These are phyloP conservation scores for Colletotrichum tropicale DNA, from an alignment of 2,329 filamentous ascomycete species.

Conservation along the genomic window DNA sequence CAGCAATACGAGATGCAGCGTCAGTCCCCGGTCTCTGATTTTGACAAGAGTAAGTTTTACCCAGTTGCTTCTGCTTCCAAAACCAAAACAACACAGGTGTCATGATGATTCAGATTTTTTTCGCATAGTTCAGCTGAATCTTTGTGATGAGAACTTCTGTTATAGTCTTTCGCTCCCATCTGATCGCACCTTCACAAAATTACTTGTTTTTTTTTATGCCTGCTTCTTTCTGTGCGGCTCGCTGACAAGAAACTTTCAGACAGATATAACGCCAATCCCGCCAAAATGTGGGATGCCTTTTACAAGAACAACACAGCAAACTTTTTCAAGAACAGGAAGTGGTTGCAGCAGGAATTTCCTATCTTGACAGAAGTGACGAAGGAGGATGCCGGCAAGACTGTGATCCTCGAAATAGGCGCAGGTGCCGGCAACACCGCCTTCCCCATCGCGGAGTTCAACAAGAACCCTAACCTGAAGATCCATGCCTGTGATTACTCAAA, in stretches of 20 bases:
- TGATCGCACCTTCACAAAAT: conserved; percentile 47
- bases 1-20: conserved; percentile 86
- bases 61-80: background rate
- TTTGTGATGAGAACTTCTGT: conserved; percentile 58
- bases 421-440: conserved; percentile 97
- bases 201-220: conserved; percentile 4
- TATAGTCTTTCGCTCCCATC: conserved; percentile 78
- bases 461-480: conserved; percentile 80
- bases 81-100: conserved; percentile 23
- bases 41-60: conserved; percentile 75
- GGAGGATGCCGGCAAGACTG: conserved; percentile 70
- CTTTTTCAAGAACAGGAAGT: conserved; percentile 99
- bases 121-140: conserved; percentile 67
- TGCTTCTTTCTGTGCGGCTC: conserved; percentile 15
- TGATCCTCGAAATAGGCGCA: conserved; percentile 88
- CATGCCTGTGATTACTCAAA: conserved; percentile 97
- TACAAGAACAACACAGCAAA: conserved; percentile 98
- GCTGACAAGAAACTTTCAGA: conserved; percentile 53
- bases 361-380: conserved; percentile 78
- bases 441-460: conserved; percentile 83
- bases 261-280: conserved; percentile 88
- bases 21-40: conserved; percentile 85
- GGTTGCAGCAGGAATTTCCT: conserved; percentile 95
- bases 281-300: conserved; percentile 97
- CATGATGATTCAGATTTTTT: conserved; percentile 33